Evolutionary conservation across 768 basidiomycete species (phyloP), one percentile per base, ranked within the genome.

Genomic region (Roridomyces roridus): DNA sequence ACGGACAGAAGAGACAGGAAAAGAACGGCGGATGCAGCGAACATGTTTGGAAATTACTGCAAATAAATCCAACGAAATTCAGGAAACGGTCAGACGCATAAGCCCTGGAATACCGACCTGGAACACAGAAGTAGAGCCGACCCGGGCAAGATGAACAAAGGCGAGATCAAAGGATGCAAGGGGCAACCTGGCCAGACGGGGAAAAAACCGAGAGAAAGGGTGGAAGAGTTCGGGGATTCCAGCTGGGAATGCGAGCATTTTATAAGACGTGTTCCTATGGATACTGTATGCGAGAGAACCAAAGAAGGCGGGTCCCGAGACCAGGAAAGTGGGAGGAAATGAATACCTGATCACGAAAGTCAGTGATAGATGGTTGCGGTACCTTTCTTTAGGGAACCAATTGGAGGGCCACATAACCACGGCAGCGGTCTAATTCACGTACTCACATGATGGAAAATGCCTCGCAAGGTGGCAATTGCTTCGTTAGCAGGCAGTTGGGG

Each of bases 111-210:
- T 28, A 46, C 29, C 20, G 9, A 63, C 57, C 61, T 58, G 61
- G 24, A 34, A 43, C 45, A 51, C 46, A 42, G 52, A 55, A 45
- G 49, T 47, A 37, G 50, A 55, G 61, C 53, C 57, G 53, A 56
- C 61, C 28, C 17, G 57, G 57, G 61, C 57, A 42, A 50, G 50
- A 51, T 45, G 46, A 63, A 58, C 43, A 52, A 65, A 55, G 64
- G 55, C 31, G 40, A 42, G 35, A n/a, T 18, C 18, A 52, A 61
- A 57, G 55, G 54, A 50, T 60, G 56, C 50, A 21, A 62, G 62
- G 54, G 64, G 60, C 60, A 60, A 57, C 64, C 60, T 62, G 64
- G 64, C 64, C 64, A 54, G 61, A 63, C 61, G 57, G 49, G 48
- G 21, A 25, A 20, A 45, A 53, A 59, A 29, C 50, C 39, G 52